These are phyloP conservation scores for Quercus tomentella DNA, from an alignment of 331 rosid species.

Conservation along the genomic window DNA sequence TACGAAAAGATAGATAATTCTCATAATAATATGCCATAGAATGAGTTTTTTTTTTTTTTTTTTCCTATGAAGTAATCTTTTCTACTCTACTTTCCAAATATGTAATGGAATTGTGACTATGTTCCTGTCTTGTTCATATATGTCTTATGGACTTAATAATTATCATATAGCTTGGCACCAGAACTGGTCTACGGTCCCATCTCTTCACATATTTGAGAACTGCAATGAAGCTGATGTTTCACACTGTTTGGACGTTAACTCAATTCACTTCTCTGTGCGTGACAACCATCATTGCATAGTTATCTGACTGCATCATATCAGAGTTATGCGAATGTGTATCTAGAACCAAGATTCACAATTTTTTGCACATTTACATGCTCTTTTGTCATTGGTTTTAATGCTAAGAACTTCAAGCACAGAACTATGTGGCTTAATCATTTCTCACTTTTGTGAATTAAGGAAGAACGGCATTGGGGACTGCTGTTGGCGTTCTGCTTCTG, in stretches of 20 bases:
- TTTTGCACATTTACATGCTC: not conserved
- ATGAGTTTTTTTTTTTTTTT: not conserved
- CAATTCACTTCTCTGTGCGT: not conserved
- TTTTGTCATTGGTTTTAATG: not conserved
- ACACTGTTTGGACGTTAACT: not conserved
- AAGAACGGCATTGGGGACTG: constrained; percentile 39
- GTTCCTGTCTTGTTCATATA: not conserved
- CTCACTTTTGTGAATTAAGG: constrained; percentile 35
- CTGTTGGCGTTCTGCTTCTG: constrained; percentile 64
- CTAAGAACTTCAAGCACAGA: not conserved
- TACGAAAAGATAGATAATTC: not conserved
- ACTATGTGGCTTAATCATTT: constrained; percentile 6
- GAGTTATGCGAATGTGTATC: no score
- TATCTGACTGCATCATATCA: no score
- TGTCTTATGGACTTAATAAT: not conserved
- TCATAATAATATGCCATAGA: no score
- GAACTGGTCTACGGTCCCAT: not conserved
- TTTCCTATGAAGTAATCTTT: not conserved
- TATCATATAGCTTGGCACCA: not conserved
- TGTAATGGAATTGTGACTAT: not conserved
- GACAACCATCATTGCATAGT: not conserved
- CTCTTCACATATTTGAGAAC: no score
- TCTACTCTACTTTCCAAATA: not conserved
- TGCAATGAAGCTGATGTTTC: not conserved
- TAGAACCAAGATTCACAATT: no score